Evolutionary conservation across 78 protist genomes (phyloP).

Genomic region (Paulinella micropora): DNA sequence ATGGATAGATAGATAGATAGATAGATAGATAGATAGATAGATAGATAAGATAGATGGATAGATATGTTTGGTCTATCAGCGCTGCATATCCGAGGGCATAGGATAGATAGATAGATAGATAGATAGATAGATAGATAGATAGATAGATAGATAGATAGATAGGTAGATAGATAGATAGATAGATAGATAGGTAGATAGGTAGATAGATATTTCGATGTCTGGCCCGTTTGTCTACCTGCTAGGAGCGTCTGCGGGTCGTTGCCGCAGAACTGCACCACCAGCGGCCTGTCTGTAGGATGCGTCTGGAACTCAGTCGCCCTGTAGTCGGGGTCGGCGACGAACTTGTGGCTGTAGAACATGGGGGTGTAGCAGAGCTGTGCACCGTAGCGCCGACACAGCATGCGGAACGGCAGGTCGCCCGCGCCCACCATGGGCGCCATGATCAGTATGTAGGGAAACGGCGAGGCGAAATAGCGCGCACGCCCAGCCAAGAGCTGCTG

Average conservation of each 20-base stretch:
- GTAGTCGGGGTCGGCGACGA: not conserved
- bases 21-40: too few relatives aligned
- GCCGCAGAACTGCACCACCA: slow-evolving; percentile 11
- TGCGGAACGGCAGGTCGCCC: not conserved
- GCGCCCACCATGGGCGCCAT: slow-evolving; percentile 6
- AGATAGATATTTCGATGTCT: not conserved
- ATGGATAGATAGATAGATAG: too few relatives aligned
- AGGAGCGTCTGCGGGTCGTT: not conserved
- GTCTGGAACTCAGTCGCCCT: too few relatives aligned
- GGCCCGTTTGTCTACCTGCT: not conserved
- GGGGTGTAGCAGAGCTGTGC: not conserved
- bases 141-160: not conserved
- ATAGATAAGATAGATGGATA: too few relatives aligned
- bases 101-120: too few relatives aligned
- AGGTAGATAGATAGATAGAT: not conserved
- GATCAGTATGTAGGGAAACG: too few relatives aligned
- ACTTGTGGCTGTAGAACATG: not conserved
- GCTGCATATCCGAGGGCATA: too few relatives aligned
- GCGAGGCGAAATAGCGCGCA: too few relatives aligned
- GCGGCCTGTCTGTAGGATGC: slow-evolving; percentile 16
- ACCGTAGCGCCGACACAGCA: slow-evolving; percentile 1
- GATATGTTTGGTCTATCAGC: too few relatives aligned
- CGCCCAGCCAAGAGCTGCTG: too few relatives aligned
- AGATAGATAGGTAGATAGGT: not conserved
- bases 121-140: too few relatives aligned